Percentiles rank a stretch among this genome's conserved stretches.
These are phyloP conservation scores for Termitomyces sp. DNA, from an alignment of 768 basidiomycete species.

Conservation along the genomic window DNA sequence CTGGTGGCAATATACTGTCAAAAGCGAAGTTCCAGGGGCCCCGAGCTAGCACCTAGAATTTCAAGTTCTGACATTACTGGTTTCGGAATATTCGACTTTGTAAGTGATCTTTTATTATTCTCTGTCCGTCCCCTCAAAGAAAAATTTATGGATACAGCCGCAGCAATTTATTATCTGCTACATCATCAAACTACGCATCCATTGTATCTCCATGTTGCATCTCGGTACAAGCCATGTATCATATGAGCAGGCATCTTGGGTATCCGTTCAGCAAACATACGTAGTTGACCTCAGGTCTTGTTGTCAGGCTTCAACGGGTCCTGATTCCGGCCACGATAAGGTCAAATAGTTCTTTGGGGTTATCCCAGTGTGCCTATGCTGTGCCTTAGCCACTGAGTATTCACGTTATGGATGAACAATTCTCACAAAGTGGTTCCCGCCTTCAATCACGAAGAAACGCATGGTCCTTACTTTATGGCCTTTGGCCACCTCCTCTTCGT, in stretches of 20 bases:
- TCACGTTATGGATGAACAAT: neutral
- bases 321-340: neutral
- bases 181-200: neutral
- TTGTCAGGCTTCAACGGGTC: neutral
- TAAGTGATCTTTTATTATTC: neutral
- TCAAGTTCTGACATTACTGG: neutral
- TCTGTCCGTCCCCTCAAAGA: neutral
- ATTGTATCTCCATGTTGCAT: neutral
- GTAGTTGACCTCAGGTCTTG: neutral
- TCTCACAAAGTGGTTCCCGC: neutral
- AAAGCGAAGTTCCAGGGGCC: constrained; percentile 2
- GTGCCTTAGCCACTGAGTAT: neutral
- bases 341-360: neutral
- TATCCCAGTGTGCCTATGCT: neutral
- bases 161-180: neutral
- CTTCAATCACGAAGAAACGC: neutral
- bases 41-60: neutral
- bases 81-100: neutral
- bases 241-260: neutral
- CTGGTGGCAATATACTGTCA: neutral
- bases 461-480: neutral
- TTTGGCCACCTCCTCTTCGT: neutral
- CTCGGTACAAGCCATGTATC: neutral
- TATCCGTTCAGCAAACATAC: neutral
- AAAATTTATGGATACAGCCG: neutral